Evolutionary conservation across 345 rosid genomes (phyloP).

Genomic region (Salix koriyanagi): DNA sequence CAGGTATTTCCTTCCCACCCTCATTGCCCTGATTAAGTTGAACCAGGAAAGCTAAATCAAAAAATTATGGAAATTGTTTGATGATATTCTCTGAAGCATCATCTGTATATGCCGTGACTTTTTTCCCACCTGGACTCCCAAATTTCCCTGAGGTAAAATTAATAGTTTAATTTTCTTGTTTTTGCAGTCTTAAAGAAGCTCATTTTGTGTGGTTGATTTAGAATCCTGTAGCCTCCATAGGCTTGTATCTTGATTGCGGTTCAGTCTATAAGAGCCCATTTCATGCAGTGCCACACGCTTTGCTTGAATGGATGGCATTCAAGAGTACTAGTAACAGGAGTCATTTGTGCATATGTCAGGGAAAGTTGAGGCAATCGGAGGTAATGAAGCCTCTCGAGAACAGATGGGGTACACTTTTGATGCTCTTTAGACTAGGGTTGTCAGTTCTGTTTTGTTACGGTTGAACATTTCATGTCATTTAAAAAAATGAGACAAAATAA

Average conservation of each 20-base stretch:
- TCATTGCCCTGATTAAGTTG: slow-evolving; percentile 51
- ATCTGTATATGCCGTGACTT: slow-evolving; percentile 26
- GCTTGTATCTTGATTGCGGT: slow-evolving; percentile 67
- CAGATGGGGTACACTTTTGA: slow-evolving; percentile 82
- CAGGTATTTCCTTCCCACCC: slow-evolving; percentile 52
- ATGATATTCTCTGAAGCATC: slow-evolving; percentile 64
- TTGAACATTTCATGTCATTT: too few relatives aligned
- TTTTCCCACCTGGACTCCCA: background rate
- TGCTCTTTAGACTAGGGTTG: slow-evolving; percentile 53
- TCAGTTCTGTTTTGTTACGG: too few relatives aligned
- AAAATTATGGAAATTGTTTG: slow-evolving; percentile 66
- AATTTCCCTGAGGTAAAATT: background rate
- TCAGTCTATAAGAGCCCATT: slow-evolving; percentile 66
- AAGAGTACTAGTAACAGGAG: slow-evolving; percentile 74
- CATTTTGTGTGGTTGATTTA: slow-evolving; percentile 27
- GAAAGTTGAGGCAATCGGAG: slow-evolving; percentile 91
- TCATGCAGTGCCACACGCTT: slow-evolving; percentile 62
- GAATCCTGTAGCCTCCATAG: slow-evolving; percentile 77
- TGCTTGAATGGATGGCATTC: slow-evolving; percentile 86
- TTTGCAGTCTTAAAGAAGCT: background rate
- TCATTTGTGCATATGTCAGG: slow-evolving; percentile 57
- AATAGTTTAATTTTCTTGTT: background rate
- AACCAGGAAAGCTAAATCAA: slow-evolving; percentile 54
- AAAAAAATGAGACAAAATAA: too few relatives aligned
- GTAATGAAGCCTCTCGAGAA: slow-evolving; percentile 60